Evolutionary conservation across 1,139 yeast genomes (phyloP), one percentile per base, ranked within the genome.

Genomic region (Nakaseomyces glabratus): DNA sequence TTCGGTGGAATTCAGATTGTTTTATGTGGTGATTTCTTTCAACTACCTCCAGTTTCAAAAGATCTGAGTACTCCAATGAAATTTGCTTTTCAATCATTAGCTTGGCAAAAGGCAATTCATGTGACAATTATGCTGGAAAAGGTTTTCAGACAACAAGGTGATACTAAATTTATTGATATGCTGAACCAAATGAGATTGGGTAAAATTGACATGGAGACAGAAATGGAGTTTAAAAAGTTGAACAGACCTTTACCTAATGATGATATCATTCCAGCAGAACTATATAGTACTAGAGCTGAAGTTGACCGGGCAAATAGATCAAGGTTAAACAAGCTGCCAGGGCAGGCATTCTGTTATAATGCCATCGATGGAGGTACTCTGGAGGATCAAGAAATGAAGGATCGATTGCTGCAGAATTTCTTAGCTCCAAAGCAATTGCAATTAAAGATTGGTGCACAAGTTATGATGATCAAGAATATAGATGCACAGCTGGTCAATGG

Each of bases 111-210:
- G 16, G 68, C 78, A 1, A 73, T 90, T 35, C 63, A 71, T 23
- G 63, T 69, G 28, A 82, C 94, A 0, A 74, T 85, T 35, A 73
- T 79, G 22, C 62, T 90, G 31, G 68, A 72, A 37, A 82, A 79
- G 46, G 93, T 90, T n/a, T 90, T 86, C 57, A 72, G 99, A 44
- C 98, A 90, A 56, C 77, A 76, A 50, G 93, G 93, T 29, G 93
- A 84, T 48, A 66, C 69, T 34, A 69, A 64, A 31, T 86, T 93
- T 53, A 76, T 90, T 26, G 71, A 73, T 17, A 86, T 88, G 93
- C 67, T 90, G 46, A 85, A 88, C 54, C 90, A 85, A 43, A 76
- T 90, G 68, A 71, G 99, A 50, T 62, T 71, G 29, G 98, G 97
- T 0, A 49, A 57, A 3, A 76, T 90, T 3, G 65, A 76, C 7